Evolutionary conservation across 2,329 filamentous ascomycete genomes (phyloP), one percentile per base, ranked within the genome.

Genomic region (Cadophora sp.): DNA sequence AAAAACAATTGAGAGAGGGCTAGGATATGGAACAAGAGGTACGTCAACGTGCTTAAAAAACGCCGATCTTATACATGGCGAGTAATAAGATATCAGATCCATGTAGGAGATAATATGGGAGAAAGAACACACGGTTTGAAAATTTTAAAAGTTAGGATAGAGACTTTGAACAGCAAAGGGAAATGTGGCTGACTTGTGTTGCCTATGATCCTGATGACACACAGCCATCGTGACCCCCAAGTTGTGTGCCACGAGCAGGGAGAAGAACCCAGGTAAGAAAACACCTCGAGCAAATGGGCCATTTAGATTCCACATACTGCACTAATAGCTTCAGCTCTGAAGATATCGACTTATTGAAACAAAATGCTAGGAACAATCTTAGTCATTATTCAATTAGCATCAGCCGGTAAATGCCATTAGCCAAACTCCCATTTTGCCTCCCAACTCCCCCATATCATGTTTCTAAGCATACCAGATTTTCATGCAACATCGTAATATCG

Each of bases 181-280:
- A 40, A 22, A 24, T 27, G n/a, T 22, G 24, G 31, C 16, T 34
- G 22, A 40, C 61, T 40, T 50, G 50, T 53, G 24, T 27, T 24
- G 43, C 24, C 4, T 26, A 34, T 50, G 16, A 48, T 48, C 24
- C 37, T 31, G 12, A 11, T 3, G 19, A 27, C 14, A 27, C 14
- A 11, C 14, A 29, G n/a, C 19, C 48, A n/a, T 16, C 61, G 48
- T 64, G 61, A 37, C 53, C 53, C 48, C 19, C 16, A 12, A 27
- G 7, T 55, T 31, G 40, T 26, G 48, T 64, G n/a, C 29, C 61
- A 53, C 61, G 61, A 40, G 27, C 24, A 31, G 12, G n/a, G 19
- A 4, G 29, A 55, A 55, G 16, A 11, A 29, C 34, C 24, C 34
- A 43, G 46, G 24, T 37, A 48, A 16, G 7, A 16, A 1, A 29